phyloP scores from a whole-genome alignment of 768 basidiomycete species.

The Gymnopilus junonius region DNA sequence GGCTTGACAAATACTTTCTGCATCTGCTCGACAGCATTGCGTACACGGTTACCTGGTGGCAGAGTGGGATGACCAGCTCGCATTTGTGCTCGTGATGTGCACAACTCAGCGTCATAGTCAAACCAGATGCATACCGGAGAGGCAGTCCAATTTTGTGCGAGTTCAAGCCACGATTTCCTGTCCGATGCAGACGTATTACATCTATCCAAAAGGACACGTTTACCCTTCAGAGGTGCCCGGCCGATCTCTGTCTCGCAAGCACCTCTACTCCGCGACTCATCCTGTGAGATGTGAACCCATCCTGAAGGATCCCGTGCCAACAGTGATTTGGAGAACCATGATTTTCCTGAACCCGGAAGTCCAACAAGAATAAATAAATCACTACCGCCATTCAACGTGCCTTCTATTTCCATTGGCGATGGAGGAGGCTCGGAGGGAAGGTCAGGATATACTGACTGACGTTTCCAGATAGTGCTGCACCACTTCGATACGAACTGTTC shows the following conservation, averaged over 20 bases:
- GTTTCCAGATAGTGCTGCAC: slow-evolving; percentile 63
- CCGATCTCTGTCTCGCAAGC: slow-evolving; percentile 58
- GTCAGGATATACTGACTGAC: slow-evolving; percentile 53
- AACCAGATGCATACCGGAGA: slow-evolving; percentile 58
- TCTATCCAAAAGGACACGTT: slow-evolving; percentile 54
- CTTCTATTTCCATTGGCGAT: slow-evolving; percentile 49
- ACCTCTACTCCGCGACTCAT: slow-evolving; percentile 54
- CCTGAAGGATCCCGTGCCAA: slow-evolving; percentile 44
- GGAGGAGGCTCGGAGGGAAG: slow-evolving; percentile 54
- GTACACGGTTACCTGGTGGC: slow-evolving; percentile 56
- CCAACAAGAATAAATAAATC: slow-evolving; percentile 63
- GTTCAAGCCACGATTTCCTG: slow-evolving; percentile 51
- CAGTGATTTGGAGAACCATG: slow-evolving; percentile 55
- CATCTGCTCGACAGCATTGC: slow-evolving; percentile 62
- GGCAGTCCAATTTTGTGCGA: slow-evolving; percentile 51
- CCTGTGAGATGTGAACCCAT: slow-evolving; percentile 58
- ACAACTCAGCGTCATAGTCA: slow-evolving; percentile 53
- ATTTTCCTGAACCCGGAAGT: slow-evolving; percentile 65
- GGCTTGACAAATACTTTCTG: slow-evolving; percentile 47
- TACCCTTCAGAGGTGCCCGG: slow-evolving; percentile 32
- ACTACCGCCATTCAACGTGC: slow-evolving; percentile 31
- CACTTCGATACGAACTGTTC: slow-evolving; percentile 62
- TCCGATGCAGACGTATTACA: slow-evolving; percentile 56
- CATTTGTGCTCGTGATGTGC: slow-evolving; percentile 57
- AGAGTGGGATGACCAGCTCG: slow-evolving; percentile 64